phyloP scores from a whole-genome alignment of 2,329 filamentous ascomycete species.

The Cladosporium austrohemisphaericum region DNA sequence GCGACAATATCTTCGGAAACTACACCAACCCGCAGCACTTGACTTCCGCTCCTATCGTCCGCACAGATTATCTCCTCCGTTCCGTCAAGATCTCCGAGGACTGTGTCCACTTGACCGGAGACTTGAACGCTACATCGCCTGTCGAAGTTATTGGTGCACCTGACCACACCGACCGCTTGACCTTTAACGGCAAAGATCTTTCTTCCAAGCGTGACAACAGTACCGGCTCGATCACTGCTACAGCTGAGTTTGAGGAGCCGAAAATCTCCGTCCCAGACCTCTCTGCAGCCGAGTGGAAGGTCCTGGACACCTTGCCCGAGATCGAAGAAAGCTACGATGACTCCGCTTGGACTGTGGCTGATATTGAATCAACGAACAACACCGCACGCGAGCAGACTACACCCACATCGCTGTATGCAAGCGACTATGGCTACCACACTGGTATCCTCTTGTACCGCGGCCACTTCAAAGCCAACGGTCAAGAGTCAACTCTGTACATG shows the following conservation, averaged over 20 bases:
- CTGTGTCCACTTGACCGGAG: constrained; percentile 62
- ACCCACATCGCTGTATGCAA: constrained; percentile 60
- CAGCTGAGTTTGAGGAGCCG: constrained; percentile 50
- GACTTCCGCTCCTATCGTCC: constrained; percentile 52
- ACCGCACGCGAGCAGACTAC: constrained; percentile 55
- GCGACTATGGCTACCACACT: constrained; percentile 71
- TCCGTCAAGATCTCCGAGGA: constrained; percentile 53
- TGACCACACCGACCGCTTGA: constrained; percentile 49
- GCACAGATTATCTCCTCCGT: constrained; percentile 62
- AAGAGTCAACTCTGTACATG: constrained; percentile 53
- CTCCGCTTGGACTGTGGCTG: constrained; percentile 59
- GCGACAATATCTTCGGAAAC: constrained; percentile 31
- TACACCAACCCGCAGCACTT: constrained; percentile 33
- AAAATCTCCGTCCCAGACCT: constrained; percentile 56
- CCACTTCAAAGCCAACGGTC: constrained; percentile 61
- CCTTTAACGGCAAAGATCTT: constrained; percentile 55
- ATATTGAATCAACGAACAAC: constrained; percentile 59
- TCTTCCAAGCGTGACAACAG: constrained; percentile 43
- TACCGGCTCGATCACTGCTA: constrained; percentile 49
- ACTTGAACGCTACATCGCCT: constrained; percentile 66
- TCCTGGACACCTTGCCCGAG: constrained; percentile 68
- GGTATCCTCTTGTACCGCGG: constrained; percentile 68
- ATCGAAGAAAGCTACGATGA: constrained; percentile 64
- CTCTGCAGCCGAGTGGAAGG: constrained; percentile 61
- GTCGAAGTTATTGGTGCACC: constrained; percentile 66